Base-by-base conservation (phyloP, 1,284 basidiomycete genomes). In the Irpex sp. region DNA sequence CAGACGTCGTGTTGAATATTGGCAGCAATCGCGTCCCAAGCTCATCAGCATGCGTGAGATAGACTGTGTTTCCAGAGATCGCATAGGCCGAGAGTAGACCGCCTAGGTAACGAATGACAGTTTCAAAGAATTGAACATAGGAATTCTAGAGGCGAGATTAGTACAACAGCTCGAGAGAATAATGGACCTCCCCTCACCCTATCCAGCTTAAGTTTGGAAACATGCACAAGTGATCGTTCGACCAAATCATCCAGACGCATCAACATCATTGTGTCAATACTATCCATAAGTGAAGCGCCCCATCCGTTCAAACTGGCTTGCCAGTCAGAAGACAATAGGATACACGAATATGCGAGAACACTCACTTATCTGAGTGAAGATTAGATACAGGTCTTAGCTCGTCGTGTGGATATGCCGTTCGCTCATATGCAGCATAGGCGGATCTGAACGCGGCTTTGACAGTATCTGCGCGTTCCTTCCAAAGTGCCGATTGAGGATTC, bases 261-360 rank as follows among this genome's bases (percentile, higher is more conserved):
- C 65, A 91, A 77, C 69, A 90, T 85, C 72, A 95, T 85, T 0
- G 92, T 93, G 71, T 93, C 91, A 58, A 94, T 78, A 1, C 84
- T 81, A 69, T 91, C 89, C 63, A 91, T 82, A 56, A 92, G 81
- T 0, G 89, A 88, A 0, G 92, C 84, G 47, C 89, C 89, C 92
- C 92, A 94, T 43, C 90, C 86, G 69, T 88, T 87, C 69, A 87
- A 83, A 66, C 84, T 87, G 46, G 8, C 11, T 3, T 26, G 7
- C 31, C 3, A 33, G 7, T 36, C 15, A 39, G 31, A 11, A 21
- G n/a, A 61, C 7, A 62, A 63, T 51, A 55, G 36, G n/a, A 26
- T 5, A 35, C 1, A 62, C 19, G 8, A 53, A 1, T 17, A 21
- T 37, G 6, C 11, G 21, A 8, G 53, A n/a, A 47, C 17, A 71